Percentiles rank a stretch among this genome's conserved stretches.
Conservation (phyloP, 2,329 filamentous ascomycete genomes). For the Hypoxylon sp. region DNA sequence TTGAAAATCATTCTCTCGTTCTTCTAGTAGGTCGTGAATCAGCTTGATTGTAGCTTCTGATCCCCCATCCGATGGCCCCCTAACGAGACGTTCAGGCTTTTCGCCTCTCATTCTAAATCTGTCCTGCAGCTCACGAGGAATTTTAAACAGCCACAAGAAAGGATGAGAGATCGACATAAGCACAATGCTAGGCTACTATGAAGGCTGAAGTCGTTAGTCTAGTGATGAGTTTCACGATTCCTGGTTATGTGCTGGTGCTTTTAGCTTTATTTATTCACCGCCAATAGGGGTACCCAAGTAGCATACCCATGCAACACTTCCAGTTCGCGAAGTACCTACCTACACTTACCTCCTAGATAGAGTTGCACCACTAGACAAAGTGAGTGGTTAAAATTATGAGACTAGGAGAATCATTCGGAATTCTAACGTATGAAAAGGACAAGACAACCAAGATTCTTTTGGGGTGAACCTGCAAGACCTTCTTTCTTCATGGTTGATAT, state of each 20-base stretch:
- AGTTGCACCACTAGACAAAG: background rate
- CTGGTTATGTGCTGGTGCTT: background rate
- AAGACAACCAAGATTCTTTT: background rate
- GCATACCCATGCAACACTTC: too few relatives aligned
- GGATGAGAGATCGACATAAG: background rate
- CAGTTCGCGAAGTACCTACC: too few relatives aligned
- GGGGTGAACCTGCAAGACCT: background rate
- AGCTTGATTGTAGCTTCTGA: background rate
- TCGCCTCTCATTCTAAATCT: background rate
- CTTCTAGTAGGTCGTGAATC: background rate
- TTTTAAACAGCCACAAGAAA: background rate
- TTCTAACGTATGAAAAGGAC: background rate
- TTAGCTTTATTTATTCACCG: background rate
- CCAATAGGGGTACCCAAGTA: too few relatives aligned
- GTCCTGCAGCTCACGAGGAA: background rate
- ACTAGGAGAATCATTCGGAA: background rate
- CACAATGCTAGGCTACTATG: background rate
- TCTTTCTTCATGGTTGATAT: background rate
- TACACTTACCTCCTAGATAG: too few relatives aligned
- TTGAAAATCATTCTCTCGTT: background rate
- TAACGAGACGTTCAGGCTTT: background rate
- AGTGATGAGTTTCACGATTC: background rate
- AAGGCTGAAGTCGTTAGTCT: background rate
- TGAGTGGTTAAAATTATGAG: background rate
- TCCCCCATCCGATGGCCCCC: background rate